Base-by-base conservation (phyloP, 1,284 basidiomycete species). In the Cutaneotrichosporon dermatis region DNA sequence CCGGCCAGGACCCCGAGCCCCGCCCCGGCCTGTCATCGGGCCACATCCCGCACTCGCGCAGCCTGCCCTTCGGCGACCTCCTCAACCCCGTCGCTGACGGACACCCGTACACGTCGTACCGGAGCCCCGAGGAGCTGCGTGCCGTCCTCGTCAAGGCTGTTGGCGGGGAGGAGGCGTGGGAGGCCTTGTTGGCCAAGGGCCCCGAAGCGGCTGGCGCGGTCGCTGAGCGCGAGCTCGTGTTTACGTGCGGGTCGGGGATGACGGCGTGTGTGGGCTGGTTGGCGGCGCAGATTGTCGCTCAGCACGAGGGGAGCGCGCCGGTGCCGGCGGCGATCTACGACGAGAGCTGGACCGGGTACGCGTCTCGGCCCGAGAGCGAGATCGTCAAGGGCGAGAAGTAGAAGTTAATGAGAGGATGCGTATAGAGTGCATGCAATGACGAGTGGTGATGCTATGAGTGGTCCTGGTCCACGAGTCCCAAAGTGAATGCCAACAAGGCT, bases 221-320 rank as follows among this genome's bases (percentile, higher is more conserved):
- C 12, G 76, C 82, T n/a, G 76, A 81, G 57, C 13, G 65, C 69
- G 44, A 73, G 90, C 12, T 92, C 42, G 82, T 87, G 10, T 84
- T 88, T 35, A 87, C 82, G 60, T 95, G 92, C 78, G 92, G 92
- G 50, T 92, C 89, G 68, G 96, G 96, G 13, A 99, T 99, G 96
- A 97, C 94, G 11, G 96, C 96, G 3, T 90, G 86, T 6, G 81
- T 96, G 6, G 82, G 97, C 10, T 97, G 94, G 92, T 81, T 96
- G 57, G 93, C 90, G 33, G 81, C 87, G 64, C 83, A 84, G 43
- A 71, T 97, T 33, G 92, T 96, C 63, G 92, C 94, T 66, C 92
- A 94, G 83, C 88, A 89, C 66, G 62, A 84, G 68, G 61, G 55
- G 48, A 63, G 69, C 4, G 66, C 67, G 39, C 69, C 71, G 6